These are phyloP conservation scores for Penicillium palitans DNA, from an alignment of 2,329 filamentous ascomycete species.

Conservation along the genomic window DNA sequence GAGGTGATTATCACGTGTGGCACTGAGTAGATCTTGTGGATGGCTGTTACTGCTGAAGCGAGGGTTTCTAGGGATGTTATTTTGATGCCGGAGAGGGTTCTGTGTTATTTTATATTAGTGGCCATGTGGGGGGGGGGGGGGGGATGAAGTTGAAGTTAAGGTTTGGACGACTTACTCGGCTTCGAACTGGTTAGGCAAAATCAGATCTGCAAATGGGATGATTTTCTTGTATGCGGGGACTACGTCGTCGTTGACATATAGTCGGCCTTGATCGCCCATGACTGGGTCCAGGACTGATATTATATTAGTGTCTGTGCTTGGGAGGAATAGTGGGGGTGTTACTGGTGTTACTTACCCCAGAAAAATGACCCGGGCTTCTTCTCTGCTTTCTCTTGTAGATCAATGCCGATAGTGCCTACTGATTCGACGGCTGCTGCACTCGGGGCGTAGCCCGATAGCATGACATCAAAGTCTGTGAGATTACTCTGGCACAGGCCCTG, in stretches of 20 bases:
- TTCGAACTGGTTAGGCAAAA: slow-evolving; percentile 96
- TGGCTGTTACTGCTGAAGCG: slow-evolving; percentile 68
- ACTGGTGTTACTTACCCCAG: slow-evolving; percentile 61
- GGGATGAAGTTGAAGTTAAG: not conserved
- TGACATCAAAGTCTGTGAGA: slow-evolving; percentile 86
- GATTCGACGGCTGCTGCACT: slow-evolving; percentile 80
- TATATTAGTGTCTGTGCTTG: slow-evolving; percentile 5
- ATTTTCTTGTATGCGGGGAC: slow-evolving; percentile 85
- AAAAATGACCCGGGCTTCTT: slow-evolving; percentile 76
- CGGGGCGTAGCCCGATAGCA: slow-evolving; percentile 93
- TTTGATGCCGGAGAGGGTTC: slow-evolving; percentile 78
- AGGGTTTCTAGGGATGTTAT: slow-evolving; percentile 75
- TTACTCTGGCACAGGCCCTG: slow-evolving; percentile 78
- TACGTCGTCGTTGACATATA: slow-evolving; percentile 90
- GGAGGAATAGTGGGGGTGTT: not conserved
- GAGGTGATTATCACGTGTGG: slow-evolving; percentile 94
- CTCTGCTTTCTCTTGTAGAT: slow-evolving; percentile 68
- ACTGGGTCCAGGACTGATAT: slow-evolving; percentile 81
- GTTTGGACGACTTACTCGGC: slow-evolving; percentile 67
- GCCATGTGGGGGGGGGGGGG: no score
- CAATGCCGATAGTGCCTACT: slow-evolving; percentile 79
- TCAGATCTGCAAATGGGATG: slow-evolving; percentile 79
- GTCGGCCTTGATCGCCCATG: slow-evolving; percentile 91
- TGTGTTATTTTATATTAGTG: slow-evolving; percentile 38
- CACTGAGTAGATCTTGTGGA: slow-evolving; percentile 74